Evolutionary conservation across 2,329 filamentous ascomycete genomes (phyloP), one percentile per base, ranked within the genome.

Genomic region (Alternaria solani): DNA sequence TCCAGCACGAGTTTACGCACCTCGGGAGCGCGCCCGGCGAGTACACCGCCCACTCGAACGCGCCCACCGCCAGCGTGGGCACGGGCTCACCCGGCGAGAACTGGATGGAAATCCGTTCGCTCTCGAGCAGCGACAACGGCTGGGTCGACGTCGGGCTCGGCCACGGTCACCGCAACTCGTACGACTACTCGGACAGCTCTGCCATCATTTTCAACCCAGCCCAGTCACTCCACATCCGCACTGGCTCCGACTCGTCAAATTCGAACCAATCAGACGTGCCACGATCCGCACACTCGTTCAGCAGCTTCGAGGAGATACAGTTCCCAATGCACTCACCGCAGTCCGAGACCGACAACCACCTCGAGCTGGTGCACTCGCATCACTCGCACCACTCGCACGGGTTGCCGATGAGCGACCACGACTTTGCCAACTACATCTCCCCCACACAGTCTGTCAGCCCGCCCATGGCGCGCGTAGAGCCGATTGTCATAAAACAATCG

Each of bases 151-250:
- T 97, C 58, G 66, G 69, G 67, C 89, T 97, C 60, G 39, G 39
- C 14, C 51, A 53, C 51, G 38, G 68, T 28, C 73, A 76, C 63
- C 89, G 89, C 61, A 89, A 88, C 62, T 90, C 89, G 38, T 88
- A 91, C 68, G 91, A 94, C 68, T 85, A 87, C 34, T 88, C 86
- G 51, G 83, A 89, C 44, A 67, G 63, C 11, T 71, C 75, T 41
- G 81, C 81, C 59, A 89, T 91, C 67, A 94, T 97, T 73, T 96
- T 96, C 84, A 97, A 97, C 80, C 94, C 94, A 2, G 88, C 90
- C 63, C 91, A 97, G 81, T 96, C 93, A 8, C 67, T 98, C 52
- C 94, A 97, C 81, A 86, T 96, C 73, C 88, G 94, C 68, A 94
- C 90, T 55, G 89, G 91, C 71, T 97, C 94, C 4, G 92, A 96